Evolutionary conservation across 495 filamentous ascomycete species (phyloP).

Genomic region (Evansstolkia leycettana): DNA sequence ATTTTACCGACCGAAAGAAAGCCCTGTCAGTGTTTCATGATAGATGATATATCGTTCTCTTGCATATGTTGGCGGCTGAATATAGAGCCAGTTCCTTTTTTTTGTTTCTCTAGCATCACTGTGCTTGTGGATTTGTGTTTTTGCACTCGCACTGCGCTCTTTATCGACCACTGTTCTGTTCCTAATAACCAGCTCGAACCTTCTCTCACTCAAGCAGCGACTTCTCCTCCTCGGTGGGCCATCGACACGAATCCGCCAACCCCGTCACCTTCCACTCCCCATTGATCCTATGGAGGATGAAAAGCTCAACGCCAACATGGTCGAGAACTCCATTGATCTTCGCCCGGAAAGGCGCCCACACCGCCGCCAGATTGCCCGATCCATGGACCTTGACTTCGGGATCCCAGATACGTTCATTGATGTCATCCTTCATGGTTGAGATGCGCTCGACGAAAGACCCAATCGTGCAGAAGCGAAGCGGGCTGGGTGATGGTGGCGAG

Average conservation of each 20-base stretch:
- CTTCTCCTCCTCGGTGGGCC: constrained; percentile 23
- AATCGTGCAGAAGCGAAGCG: constrained; percentile 28
- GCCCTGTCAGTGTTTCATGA: too few species aligned
- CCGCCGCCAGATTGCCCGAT: constrained; percentile 19
- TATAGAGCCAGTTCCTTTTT: too few species aligned
- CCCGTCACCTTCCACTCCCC: constrained; percentile 30
- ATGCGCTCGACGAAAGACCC: constrained; percentile 27
- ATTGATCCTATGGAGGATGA: constrained; percentile 25
- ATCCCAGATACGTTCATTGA: constrained; percentile 28
- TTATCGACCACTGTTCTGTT: background rate
- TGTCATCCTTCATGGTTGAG: constrained; percentile 16
- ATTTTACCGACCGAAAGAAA: too few species aligned
- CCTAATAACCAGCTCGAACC: background rate
- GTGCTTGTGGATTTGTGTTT: too few species aligned
- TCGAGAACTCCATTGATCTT: constrained; percentile 28
- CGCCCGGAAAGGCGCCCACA: constrained; percentile 29
- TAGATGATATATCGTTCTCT: too few species aligned
- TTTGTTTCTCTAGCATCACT: too few species aligned
- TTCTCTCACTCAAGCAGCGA: constrained; percentile 10
- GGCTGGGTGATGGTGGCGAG: constrained; percentile 17
- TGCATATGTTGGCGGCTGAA: too few species aligned
- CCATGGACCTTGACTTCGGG: constrained; percentile 24
- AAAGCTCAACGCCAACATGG: constrained; percentile 29
- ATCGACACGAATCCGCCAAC: constrained; percentile 27
- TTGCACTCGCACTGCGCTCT: too few species aligned